These are phyloP conservation scores for Solanum corneliomulleri DNA, from an alignment of 257 asterid genomes.

Conservation along the genomic window DNA sequence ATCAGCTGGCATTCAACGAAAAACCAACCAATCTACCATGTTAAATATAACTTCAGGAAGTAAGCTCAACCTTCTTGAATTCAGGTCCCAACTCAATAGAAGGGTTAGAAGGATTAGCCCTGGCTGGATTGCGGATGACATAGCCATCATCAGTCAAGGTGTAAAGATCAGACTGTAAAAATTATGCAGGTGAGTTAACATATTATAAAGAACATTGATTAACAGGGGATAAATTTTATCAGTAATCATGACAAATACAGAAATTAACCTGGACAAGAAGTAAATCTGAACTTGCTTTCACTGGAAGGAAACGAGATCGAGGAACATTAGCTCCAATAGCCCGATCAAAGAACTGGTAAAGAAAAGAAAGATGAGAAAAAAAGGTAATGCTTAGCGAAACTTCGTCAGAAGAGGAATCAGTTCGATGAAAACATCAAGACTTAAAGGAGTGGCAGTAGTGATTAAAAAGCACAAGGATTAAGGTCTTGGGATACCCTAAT, in stretches of 20 bases:
- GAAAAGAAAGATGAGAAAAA: neutral
- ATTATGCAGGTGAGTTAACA: slow-evolving; percentile 6
- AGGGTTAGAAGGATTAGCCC: slow-evolving; percentile 80
- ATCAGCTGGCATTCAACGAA: slow-evolving; percentile 2
- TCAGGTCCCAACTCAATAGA: slow-evolving; percentile 93
- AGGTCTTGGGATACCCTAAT: slow-evolving; percentile 51
- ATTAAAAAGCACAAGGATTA: neutral
- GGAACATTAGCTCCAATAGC: slow-evolving; percentile 95
- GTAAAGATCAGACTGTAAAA: slow-evolving; percentile 90
- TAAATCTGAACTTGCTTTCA: slow-evolving; percentile 86
- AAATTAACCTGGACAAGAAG: slow-evolving; percentile 84
- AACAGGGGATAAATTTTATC: neutral
- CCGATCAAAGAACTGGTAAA: slow-evolving; percentile 66
- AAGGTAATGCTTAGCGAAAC: neutral
- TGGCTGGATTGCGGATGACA: slow-evolving; percentile 69
- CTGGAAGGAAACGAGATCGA: slow-evolving; percentile 97
- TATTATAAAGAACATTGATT: neutral
- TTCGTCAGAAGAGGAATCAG: neutral
- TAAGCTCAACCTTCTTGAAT: slow-evolving; percentile 73
- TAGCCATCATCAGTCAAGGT: slow-evolving; percentile 77
- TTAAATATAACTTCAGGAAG: neutral
- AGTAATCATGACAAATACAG: neutral
- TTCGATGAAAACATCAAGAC: neutral
- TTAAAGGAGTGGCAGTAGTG: neutral
- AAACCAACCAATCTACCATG: neutral